phyloP scores from a whole-genome alignment of 1,284 basidiomycete genomes.

The Naganishia sp. region DNA sequence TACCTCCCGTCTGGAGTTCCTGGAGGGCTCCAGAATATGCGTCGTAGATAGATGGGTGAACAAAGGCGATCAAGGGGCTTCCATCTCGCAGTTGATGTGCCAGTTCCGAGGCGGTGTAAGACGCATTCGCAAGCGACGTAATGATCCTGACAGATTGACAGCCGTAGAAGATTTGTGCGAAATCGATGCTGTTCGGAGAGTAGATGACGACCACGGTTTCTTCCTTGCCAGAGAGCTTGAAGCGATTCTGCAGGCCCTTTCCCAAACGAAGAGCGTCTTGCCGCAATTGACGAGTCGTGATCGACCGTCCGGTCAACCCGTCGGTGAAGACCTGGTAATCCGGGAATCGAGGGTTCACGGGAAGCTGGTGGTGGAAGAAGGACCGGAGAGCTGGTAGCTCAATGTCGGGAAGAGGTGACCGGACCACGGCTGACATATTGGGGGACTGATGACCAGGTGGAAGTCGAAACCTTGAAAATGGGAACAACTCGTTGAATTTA shows the following conservation, averaged over 20 bases:
- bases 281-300: constrained; percentile 63
- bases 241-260: constrained; percentile 54
- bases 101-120: constrained; percentile 48
- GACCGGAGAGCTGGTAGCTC: constrained; percentile 10
- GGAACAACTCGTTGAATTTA: background rate
- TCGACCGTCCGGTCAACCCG: constrained; percentile 60
- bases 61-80: constrained; percentile 60
- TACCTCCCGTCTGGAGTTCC: constrained; percentile 3
- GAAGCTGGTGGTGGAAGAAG: constrained; percentile 27
- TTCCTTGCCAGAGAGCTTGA: background rate
- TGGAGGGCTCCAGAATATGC: constrained; percentile 2
- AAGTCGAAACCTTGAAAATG: background rate
- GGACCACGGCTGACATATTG: constrained; percentile 9
- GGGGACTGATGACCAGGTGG: background rate
- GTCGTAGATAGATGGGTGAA: constrained; percentile 53
- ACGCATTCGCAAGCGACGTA: constrained; percentile 48
- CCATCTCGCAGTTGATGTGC: constrained; percentile 58
- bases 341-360: constrained; percentile 23
- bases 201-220: constrained; percentile 37
- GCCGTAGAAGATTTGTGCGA: constrained; percentile 66
- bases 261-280: constrained; percentile 63
- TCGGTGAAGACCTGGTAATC: constrained; percentile 65
- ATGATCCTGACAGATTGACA: constrained; percentile 48
- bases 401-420: constrained; percentile 10
- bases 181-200: constrained; percentile 63